Conservation (phyloP, 2,329 filamentous ascomycete genomes). For the Macrophomina phaseolina region DNA sequence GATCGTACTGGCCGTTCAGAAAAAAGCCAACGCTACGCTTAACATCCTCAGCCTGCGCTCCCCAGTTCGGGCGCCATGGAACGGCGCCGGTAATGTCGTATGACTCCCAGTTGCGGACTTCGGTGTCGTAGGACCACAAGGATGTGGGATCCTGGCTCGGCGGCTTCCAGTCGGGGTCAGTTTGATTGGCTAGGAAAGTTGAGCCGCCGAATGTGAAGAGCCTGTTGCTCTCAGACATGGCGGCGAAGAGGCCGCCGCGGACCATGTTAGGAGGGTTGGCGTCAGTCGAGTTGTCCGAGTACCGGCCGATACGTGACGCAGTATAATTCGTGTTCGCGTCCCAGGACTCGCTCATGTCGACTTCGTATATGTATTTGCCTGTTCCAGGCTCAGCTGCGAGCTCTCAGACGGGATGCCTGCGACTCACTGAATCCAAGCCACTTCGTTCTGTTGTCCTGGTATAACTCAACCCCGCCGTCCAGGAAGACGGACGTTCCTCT, state of each 20-base stretch:
- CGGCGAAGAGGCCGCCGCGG: conserved; percentile 39
- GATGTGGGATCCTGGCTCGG: conserved; percentile 36
- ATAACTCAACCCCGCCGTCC: conserved; percentile 22
- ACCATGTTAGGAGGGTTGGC: conserved; percentile 34
- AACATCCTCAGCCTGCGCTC: neutral
- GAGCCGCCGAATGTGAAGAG: conserved; percentile 44
- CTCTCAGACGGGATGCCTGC: neutral
- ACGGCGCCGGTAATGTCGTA: conserved; percentile 22
- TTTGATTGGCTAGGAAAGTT: conserved; percentile 37
- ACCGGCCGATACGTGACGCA: conserved; percentile 33
- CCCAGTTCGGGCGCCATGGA: conserved; percentile 50
- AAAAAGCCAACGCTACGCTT: neutral
- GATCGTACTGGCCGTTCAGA: conserved; percentile 12
- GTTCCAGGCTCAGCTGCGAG: too few species aligned
- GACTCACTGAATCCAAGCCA: conserved; percentile 25
- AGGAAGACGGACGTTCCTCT: conserved; percentile 18
- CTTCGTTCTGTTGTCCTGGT: conserved; percentile 1
- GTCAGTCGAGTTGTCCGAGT: conserved; percentile 30
- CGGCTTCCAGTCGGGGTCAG: conserved; percentile 37
- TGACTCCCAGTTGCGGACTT: conserved; percentile 32
- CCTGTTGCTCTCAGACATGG: conserved; percentile 32
- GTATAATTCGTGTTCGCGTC: conserved; percentile 40
- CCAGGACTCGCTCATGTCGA: conserved; percentile 41
- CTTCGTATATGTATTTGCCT: conserved; percentile 28
- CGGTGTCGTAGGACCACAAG: conserved; percentile 41